phyloP scores from a whole-genome alignment of 176 grass and related monocot genomes.

The Juncus inflexus region DNA sequence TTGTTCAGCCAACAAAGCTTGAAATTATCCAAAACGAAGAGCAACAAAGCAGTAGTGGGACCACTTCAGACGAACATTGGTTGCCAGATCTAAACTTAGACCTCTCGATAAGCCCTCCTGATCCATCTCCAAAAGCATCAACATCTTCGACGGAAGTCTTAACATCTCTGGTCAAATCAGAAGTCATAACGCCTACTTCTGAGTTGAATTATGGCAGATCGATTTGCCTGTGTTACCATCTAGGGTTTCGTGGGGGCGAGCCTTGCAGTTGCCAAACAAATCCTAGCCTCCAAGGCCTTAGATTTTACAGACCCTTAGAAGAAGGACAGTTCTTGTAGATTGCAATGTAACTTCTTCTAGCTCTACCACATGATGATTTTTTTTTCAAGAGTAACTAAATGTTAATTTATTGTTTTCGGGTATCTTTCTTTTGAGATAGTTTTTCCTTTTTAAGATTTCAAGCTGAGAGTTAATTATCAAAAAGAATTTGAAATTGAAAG shows the following conservation, averaged over 20 bases:
- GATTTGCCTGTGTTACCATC: conserved; percentile 74
- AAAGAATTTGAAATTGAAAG: conserved; percentile 3
- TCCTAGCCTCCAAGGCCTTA: conserved; percentile 28
- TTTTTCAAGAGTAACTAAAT: conserved; percentile 26
- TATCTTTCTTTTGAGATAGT: not conserved
- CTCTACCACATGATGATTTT: not conserved
- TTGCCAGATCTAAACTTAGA: conserved; percentile 85
- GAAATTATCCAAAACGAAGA: conserved; percentile 21
- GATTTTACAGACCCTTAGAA: conserved; percentile 59
- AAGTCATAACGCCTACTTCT: conserved; percentile 42
- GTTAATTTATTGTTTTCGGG: not conserved
- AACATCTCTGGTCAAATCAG: conserved; percentile 1
- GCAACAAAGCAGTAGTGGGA: conserved; percentile 45
- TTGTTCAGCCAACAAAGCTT: conserved; percentile 11
- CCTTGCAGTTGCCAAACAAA: conserved; percentile 50
- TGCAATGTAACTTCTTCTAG: conserved; percentile 11
- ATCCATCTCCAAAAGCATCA: conserved; percentile 47
- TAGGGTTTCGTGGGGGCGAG: conserved; percentile 48
- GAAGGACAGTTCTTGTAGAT: conserved; percentile 61
- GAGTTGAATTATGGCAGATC: not conserved
- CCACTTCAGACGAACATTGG: conserved; percentile 48
- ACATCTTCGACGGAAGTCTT: conserved; percentile 15
- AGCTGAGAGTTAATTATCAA: no score
- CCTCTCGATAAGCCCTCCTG: conserved; percentile 61
- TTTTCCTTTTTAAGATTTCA: not conserved